Conservation (phyloP, 1,284 basidiomycete genomes). For the Cryptococcus sp. region DNA sequence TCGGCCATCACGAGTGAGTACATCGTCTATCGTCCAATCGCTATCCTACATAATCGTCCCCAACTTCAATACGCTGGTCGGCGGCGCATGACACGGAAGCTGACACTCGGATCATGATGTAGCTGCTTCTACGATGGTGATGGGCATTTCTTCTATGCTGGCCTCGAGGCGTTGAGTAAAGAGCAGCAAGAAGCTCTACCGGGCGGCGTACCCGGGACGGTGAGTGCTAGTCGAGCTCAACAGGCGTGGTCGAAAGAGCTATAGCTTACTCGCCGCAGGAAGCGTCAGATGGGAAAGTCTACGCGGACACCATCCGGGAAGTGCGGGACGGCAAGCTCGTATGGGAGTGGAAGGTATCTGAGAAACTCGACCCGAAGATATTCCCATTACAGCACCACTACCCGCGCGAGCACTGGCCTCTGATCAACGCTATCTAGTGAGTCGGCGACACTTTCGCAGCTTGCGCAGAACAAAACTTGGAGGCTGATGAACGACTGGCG, state of each 20-base stretch:
- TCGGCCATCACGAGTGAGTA: slow-evolving; percentile 27
- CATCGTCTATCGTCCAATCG: no score
- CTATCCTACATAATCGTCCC: background rate
- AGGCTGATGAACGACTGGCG: no score
- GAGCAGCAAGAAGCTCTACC: slow-evolving; percentile 21
- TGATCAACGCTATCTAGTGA: slow-evolving; percentile 26
- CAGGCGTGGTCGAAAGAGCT: no score
- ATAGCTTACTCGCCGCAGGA: slow-evolving; percentile 10
- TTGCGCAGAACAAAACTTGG: no score
- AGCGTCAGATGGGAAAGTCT: slow-evolving; percentile 26
- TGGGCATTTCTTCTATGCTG: slow-evolving; percentile 26
- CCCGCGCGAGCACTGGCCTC: slow-evolving; percentile 26
- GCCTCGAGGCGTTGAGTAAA: slow-evolving; percentile 17
- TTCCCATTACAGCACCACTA: slow-evolving; percentile 23
- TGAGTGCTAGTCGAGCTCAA: slow-evolving; percentile 2
- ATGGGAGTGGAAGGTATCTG: slow-evolving; percentile 26
- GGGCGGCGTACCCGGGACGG: slow-evolving; percentile 23
- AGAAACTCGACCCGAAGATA: slow-evolving; percentile 22
- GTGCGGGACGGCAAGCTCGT: slow-evolving; percentile 25
- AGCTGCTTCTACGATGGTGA: slow-evolving; percentile 25
- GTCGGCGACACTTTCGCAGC: no score
- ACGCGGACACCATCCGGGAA: slow-evolving; percentile 26
- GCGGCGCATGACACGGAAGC: background rate
- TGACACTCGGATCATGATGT: background rate
- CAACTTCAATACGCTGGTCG: no score